phyloP scores from a whole-genome alignment of 2,329 filamentous ascomycete species.

The Aspergillus caelatus region DNA sequence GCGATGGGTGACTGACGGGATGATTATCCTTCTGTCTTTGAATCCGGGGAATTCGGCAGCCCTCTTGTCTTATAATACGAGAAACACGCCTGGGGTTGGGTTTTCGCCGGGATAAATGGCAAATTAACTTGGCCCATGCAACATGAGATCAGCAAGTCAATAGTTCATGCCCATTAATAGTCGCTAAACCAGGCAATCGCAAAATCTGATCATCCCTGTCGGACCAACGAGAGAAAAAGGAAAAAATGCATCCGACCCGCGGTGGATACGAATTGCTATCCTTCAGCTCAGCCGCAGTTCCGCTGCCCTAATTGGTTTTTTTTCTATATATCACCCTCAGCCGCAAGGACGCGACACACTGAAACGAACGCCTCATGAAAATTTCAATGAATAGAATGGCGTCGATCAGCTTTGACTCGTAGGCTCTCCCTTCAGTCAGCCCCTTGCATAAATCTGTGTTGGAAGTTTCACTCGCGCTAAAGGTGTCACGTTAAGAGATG shows the following conservation, averaged over 20 bases:
- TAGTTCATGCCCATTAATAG: not conserved
- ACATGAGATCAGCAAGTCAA: not conserved
- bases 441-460: not conserved
- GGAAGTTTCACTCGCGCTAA: not conserved
- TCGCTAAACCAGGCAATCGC: not conserved
- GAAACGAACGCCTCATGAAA: not conserved
- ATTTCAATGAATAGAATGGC: too few species aligned
- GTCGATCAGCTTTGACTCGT: too few species aligned
- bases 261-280: not conserved
- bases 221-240: not conserved
- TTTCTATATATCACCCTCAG: not conserved
- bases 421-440: too few species aligned
- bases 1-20: not conserved
- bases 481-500: too few species aligned
- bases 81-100: too few species aligned
- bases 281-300: not conserved
- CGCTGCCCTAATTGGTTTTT: not conserved
- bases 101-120: not conserved
- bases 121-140: not conserved
- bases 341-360: not conserved
- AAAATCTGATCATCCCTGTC: not conserved
- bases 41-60: not conserved
- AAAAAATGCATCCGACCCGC: not conserved
- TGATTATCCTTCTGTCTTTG: not conserved
- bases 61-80: not conserved